Base-by-base conservation (phyloP, 2,329 filamentous ascomycete genomes). In the Diplodia sapinea region DNA sequence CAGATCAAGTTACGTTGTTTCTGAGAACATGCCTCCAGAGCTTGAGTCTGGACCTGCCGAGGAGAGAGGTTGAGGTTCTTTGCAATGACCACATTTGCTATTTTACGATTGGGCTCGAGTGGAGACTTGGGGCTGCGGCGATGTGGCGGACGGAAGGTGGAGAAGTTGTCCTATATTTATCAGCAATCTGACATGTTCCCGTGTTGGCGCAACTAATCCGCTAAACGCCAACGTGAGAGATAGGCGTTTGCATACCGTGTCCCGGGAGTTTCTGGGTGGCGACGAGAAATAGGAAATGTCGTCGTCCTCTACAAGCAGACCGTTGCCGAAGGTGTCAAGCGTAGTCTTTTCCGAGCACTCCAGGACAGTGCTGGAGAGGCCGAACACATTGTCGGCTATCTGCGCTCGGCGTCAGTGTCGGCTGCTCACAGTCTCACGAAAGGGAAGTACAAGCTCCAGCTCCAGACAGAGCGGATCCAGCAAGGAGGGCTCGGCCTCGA, bases 31-130 rank as follows among this genome's bases (percentile, higher is more conserved):
- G 86, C 84, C 79, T 90, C 87, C 5, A 90, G 77, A 29, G 82
- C 90, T 77, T 97, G 93, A 54, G 95, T 89, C 79, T 99, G 95
- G 12, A 98, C 88, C 65, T 87, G 86, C 43, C 87, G 84, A n/a
- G 86, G 85, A 0, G 92, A 91, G 63, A 82, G 81, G 76, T 97
- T 88, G 64, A 98, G 87, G 75, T 96, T 88, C 72, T 89, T 91
- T 2, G 91, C 92, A 64, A 99, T 86, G 26, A 98, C 84, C 12
- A 97, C 84, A 79, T 96, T 93, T 70, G 93, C 91, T 71, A 96
- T 91, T 65, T 83, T 83, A 59, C 80, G 81, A 67, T 80, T 68
- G 23, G 49, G n/a, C 20, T 68, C 66, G 4, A 68, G 57, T 17
- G 66, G 66, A 2, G 66, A 63, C n/a, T 50, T 64, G 40, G 66